Percentiles rank a stretch among this genome's conserved stretches.
phyloP scores from a whole-genome alignment of 1,284 basidiomycete genomes.

The Pseudozyma pruni region DNA sequence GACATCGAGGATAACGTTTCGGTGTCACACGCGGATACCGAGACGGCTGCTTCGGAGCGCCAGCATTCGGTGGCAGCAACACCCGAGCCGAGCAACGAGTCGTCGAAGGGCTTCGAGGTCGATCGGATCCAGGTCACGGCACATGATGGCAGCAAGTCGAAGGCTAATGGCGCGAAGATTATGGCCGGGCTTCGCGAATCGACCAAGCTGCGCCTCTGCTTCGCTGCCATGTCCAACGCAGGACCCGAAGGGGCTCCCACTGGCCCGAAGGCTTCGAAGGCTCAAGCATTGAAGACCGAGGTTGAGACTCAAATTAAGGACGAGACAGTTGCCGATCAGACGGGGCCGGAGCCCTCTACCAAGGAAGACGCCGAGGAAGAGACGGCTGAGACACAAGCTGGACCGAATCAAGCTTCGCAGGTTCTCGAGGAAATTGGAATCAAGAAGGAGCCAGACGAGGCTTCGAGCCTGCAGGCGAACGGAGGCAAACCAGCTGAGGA shows the following conservation, averaged over 20 bases:
- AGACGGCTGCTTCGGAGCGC: constrained; percentile 8
- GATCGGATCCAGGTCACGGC: not conserved
- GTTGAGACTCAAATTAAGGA: not conserved
- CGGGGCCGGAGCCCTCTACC: not conserved
- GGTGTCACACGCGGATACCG: constrained; percentile 16
- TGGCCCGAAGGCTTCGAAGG: constrained; percentile 36
- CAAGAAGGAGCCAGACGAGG: not conserved
- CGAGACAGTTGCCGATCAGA: not conserved
- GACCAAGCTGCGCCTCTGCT: constrained; percentile 46
- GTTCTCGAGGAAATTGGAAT: not conserved
- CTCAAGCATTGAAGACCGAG: constrained; percentile 10
- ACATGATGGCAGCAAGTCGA: constrained; percentile 4
- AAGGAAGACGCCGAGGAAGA: not conserved
- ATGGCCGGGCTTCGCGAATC: constrained; percentile 25
- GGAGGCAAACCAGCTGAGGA: not conserved
- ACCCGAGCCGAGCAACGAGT: constrained; percentile 16
- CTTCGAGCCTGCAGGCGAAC: not conserved
- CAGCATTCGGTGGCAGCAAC: constrained; percentile 15
- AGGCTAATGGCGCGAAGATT: constrained; percentile 4
- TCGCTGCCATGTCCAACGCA: constrained; percentile 43
- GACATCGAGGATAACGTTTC: constrained; percentile 1
- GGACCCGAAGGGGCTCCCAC: constrained; percentile 43
- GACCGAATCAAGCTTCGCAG: not conserved
- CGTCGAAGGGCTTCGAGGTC: not conserved
- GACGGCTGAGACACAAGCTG: not conserved